Conservation (phyloP, 225 moss, liverwort and hornwort genomes). For the Antitrichia curtipendula region DNA sequence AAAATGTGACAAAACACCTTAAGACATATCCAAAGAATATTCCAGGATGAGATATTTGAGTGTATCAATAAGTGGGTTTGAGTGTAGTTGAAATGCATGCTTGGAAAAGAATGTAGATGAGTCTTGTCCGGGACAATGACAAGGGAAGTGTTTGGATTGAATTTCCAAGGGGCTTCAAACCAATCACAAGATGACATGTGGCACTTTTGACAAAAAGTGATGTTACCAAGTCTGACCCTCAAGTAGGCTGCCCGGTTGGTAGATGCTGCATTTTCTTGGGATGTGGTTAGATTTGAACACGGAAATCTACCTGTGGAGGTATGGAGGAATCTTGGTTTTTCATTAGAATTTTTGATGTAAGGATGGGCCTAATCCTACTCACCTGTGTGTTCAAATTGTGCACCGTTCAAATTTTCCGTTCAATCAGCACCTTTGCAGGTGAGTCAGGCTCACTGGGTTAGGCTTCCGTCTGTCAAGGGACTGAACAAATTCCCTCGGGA, state of each 20-base stretch:
- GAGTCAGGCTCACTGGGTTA: background rate
- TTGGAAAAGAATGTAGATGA: background rate
- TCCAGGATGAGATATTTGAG: background rate
- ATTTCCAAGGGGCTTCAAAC: background rate
- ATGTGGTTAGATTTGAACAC: background rate
- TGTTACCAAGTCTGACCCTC: background rate
- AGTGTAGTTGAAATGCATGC: too few species aligned
- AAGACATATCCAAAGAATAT: background rate
- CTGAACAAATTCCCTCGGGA: too few species aligned
- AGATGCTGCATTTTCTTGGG: background rate
- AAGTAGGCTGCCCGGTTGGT: too few species aligned
- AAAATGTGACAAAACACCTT: background rate
- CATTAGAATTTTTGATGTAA: background rate
- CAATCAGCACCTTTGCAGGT: background rate
- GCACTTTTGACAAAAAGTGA: background rate
- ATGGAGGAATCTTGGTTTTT: too few species aligned
- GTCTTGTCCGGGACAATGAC: fast-evolving
- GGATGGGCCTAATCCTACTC: background rate
- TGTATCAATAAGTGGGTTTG: background rate
- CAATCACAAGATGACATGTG: background rate
- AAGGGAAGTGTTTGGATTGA: fast-evolving
- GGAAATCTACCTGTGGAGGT: too few species aligned
- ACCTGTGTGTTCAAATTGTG: background rate
- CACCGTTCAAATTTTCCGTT: background rate
- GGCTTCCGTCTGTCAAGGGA: background rate